Evolutionary conservation across 495 filamentous ascomycete genomes (phyloP), one percentile per base, ranked within the genome.

Genomic region (Collariella sp.): DNA sequence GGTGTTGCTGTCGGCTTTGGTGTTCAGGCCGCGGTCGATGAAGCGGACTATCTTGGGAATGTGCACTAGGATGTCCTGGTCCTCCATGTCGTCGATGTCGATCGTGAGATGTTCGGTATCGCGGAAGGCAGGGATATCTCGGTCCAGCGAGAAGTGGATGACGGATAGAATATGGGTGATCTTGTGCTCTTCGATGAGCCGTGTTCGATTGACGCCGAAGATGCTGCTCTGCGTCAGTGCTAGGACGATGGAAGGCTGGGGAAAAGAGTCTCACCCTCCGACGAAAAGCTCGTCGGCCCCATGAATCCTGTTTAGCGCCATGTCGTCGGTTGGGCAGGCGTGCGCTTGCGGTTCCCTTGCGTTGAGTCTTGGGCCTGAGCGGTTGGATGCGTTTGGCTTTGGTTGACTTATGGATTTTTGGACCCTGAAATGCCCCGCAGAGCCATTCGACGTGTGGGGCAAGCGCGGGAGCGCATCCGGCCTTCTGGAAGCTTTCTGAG

Each of bases 81-180:
- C 87, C 13, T 86, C 86, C 41, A 85, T 78, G 74, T 96, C 93
- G 71, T 96, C 87, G 33, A 95, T 82, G 55, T 89, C 83, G 62
- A 97, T 84, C 56, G 78, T 76, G 56, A 85, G 76, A 66, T 94
- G 90, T 54, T 83, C 70, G 64, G 83, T 89, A 7, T 72, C 62
- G 50, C 75, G 66, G 22, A 70, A 71, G 4, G 68, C 64, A 26
- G 62, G 64, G 57, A 64, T 62, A 41, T 66, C 62, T 48, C 52
- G 59, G 18, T 70, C 58, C 20, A 75, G 61, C 18, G 67, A 66
- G 49, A 65, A 72, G n/a, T 71, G 67, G 38, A 77, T 68, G 54
- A 88, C 89, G 2, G 91, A 95, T n/a, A 98, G 72, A 34, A 97
- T 76, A 70, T 96, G 91, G 2, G 89, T 96, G 67, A 97, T 88